Evolutionary conservation across 176 grass and related monocot genomes (phyloP), one percentile per base, ranked within the genome.

Genomic region (Puccinellia tenuiflora): DNA sequence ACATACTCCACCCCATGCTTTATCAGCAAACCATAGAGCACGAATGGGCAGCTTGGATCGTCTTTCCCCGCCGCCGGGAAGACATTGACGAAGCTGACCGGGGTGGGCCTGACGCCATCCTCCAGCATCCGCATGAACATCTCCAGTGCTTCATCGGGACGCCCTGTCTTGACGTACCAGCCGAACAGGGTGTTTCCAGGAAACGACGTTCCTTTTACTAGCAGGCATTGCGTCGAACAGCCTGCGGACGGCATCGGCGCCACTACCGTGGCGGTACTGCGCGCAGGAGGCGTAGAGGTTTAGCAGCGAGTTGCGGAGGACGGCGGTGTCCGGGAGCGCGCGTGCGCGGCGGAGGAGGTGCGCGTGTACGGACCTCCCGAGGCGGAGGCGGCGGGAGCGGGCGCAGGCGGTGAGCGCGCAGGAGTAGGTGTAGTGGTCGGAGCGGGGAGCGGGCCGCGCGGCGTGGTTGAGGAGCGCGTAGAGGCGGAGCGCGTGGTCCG

Each of bases 401-500:
- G 96, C 86, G 76, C 96, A 95, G 21, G 96, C 92, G 40, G 94
- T 98, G 79, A 98, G 88, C 53, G 83, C 92, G 63, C 89, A 93
- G 20, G 96, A 98, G 84, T 95, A 95, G 68, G 95, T 97, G 88
- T 97, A 97, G 54, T 89, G 88, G 84, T 97, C 92, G 62, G 92
- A 85, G 89, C 68, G 81, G 4, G 76, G 53, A 60, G 85, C 13
- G 16, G 68, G 66, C 28, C 76, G 63, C 21, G 83, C 39, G 61
- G 35, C 57, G 43, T 85, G 68, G 86, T 92, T 90, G 88, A 98
- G 90, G 79, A 95, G 87, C 67, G 96, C 81, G 91, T 93, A 98
- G 68, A 98, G 83, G 74, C 81, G 86, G 67, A 93, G 89, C 50
- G 92, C 92, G 78, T 95, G 74, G 73, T 86, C 76, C 59, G 96